Conservation (phyloP, 2,329 filamentous ascomycete genomes). For the Aaosphaeria pasadenensis region DNA sequence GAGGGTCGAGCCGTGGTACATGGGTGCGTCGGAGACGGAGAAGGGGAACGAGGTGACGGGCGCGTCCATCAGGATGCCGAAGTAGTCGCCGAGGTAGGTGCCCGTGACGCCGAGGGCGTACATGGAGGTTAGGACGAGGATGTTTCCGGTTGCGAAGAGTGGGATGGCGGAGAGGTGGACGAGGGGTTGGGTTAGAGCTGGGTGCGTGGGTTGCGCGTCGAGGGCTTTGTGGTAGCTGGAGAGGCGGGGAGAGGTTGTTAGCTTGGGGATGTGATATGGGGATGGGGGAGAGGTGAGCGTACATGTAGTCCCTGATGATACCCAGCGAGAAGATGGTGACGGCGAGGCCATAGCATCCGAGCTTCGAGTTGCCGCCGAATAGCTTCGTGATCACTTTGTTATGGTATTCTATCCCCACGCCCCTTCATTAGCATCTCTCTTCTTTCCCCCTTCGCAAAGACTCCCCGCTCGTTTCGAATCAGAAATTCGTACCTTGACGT, state of each 20-base stretch:
- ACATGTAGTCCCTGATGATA: slow-evolving; percentile 71
- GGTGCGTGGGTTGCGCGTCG: slow-evolving; percentile 70
- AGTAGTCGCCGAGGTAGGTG: slow-evolving; percentile 97
- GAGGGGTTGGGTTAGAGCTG: slow-evolving; percentile 61
- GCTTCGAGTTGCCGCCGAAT: slow-evolving; percentile 72
- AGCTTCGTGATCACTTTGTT: slow-evolving; percentile 85
- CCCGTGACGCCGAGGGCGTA: slow-evolving; percentile 91
- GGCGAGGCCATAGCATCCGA: slow-evolving; percentile 87
- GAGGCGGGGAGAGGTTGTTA: neutral
- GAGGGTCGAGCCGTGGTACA: slow-evolving; percentile 94
- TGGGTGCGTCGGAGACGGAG: slow-evolving; percentile 84
- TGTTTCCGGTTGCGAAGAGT: slow-evolving; percentile 73
- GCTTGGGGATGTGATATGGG: neutral
- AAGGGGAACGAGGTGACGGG: slow-evolving; percentile 96
- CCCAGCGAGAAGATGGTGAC: slow-evolving; percentile 87
- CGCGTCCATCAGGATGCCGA: slow-evolving; percentile 94
- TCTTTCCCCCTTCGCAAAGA: neutral
- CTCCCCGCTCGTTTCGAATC: neutral
- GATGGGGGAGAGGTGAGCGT: slow-evolving; percentile 12
- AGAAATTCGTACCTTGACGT: slow-evolving; percentile 60
- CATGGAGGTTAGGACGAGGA: slow-evolving; percentile 84
- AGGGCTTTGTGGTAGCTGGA: slow-evolving; percentile 81
- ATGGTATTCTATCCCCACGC: slow-evolving; percentile 74
- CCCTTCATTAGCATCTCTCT: neutral
- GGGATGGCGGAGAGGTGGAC: slow-evolving; percentile 64